These are phyloP conservation scores for Aciculoconidium aculeatum DNA, from an alignment of 805 yeast genomes.

Conservation along the genomic window DNA sequence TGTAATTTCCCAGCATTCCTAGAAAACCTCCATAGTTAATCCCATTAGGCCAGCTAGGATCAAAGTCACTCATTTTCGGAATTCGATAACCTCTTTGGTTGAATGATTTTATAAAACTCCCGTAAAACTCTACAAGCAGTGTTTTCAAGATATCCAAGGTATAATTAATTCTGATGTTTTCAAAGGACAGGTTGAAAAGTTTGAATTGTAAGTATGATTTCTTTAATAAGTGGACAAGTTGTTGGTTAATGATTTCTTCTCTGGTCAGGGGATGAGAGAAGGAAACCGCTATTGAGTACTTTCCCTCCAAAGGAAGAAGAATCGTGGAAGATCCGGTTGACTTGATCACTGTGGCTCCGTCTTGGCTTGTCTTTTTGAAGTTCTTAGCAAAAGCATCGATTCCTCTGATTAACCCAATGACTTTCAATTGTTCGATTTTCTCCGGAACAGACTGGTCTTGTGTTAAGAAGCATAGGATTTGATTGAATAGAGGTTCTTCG, in stretches of 20 bases:
- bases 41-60: conserved; percentile 30
- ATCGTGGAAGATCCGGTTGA: conserved; percentile 22
- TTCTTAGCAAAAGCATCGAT: conserved; percentile 24
- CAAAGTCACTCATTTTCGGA: conserved; percentile 11
- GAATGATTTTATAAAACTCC: conserved; percentile 19
- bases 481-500: conserved; percentile 25
- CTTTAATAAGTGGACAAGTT: conserved; percentile 18
- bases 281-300: conserved; percentile 23
- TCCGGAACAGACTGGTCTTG: conserved; percentile 5
- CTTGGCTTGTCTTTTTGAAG: conserved; percentile 12
- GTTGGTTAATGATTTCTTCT: conserved; percentile 18
- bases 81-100: conserved; percentile 17
- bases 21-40: conserved; percentile 32
- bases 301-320: conserved; percentile 19
- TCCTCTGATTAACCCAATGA: conserved; percentile 34
- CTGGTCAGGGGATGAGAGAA: conserved; percentile 13
- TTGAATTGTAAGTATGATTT: conserved; percentile 21
- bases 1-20: conserved; percentile 23
- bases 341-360: conserved; percentile 17
- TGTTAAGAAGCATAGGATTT: conserved; percentile 27
- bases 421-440: conserved; percentile 20
- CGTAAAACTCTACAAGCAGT: conserved; percentile 23
- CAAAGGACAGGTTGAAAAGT: conserved; percentile 22
- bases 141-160: conserved; percentile 13
- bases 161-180: conserved; percentile 11